Evolutionary conservation across 2,329 filamentous ascomycete species (phyloP), one percentile per base, ranked within the genome.

Genomic region (Calonectria naviculata): DNA sequence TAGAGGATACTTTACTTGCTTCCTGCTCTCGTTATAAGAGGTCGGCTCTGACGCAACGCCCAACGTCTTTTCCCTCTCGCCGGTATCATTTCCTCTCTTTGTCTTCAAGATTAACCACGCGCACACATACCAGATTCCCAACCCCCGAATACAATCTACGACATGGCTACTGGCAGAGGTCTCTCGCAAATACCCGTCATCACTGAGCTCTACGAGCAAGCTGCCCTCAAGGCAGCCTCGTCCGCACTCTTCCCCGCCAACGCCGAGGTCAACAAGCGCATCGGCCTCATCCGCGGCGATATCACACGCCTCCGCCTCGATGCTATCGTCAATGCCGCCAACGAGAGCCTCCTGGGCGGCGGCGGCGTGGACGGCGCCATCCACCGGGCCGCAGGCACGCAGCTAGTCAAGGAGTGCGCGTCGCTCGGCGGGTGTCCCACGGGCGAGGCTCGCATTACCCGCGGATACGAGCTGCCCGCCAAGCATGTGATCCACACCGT

Each of bases 261-360:
- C n/a, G 81, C 87, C 67, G 76, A 82, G 12, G 85, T 93, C 84
- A 97, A 97, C 85, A 84, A 90, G 80, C 91, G 90, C 73, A 88
- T 98, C 77, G 90, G 89, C 54, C 85, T 96, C 42, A 87, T 95
- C 74, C 89, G 90, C 68, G 90, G 91, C 76, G 95, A 98, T 82
- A 97, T 98, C 82, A 98, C 95, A 17, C 91, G 87, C 17, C 89
- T 98, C 5, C 81, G 88, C 36, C 88, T 95, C 54, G 94, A 95
- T 79, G 93, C 93, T 74, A 97, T 98, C 76, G 95, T 98, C 81
- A 98, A 98, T 81, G 96, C 97, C 1, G 96, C 97, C 52, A 98
- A 98, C 82, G 84, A 83, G 12, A 89, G 88, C 2, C 90, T 98
- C 0, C 87, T 93, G 0, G 95, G 95, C 66, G 97, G 97, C 65